Evolutionary conservation across 2,329 filamentous ascomycete species (phyloP).

Genomic region (Davidsoniella australis): DNA sequence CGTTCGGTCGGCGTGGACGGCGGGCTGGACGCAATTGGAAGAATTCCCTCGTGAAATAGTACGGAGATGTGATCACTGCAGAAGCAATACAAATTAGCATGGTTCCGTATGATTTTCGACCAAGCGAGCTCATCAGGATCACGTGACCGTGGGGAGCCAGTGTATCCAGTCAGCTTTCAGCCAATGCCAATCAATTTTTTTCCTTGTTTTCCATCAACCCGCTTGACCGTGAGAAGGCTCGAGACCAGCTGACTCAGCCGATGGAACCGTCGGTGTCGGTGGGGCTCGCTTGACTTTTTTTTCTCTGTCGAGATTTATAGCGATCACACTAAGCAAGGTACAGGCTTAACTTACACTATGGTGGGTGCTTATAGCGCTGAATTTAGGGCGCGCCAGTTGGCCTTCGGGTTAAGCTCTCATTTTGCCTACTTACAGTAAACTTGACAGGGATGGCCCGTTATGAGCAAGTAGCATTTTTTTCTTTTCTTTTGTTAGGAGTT

Average conservation of each 20-base stretch:
- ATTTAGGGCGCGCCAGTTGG: background rate
- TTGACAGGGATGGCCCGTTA: no score
- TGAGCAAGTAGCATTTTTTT: background rate
- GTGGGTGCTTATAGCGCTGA: background rate
- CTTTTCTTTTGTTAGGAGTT: background rate
- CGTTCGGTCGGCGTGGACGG: slow-evolving; percentile 6
- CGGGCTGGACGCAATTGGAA: slow-evolving; percentile 15
- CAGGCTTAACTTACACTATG: no score
- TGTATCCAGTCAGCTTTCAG: slow-evolving; percentile 13
- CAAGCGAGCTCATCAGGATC: slow-evolving; percentile 1
- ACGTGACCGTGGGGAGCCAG: slow-evolving; percentile 8
- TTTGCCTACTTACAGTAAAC: background rate
- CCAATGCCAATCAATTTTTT: slow-evolving; percentile 13
- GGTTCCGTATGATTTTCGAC: slow-evolving; percentile 13
- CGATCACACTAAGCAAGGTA: no score
- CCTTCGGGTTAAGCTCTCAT: background rate
- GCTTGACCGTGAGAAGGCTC: no score
- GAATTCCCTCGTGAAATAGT: slow-evolving; percentile 22
- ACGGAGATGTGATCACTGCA: slow-evolving; percentile 4
- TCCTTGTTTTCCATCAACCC: background rate
- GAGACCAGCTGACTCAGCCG: no score
- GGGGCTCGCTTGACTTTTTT: no score
- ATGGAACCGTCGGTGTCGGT: no score
- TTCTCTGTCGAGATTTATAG: no score
- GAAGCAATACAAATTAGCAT: slow-evolving; percentile 7